Conservation (phyloP, 148 eudicot genomes). For the Camellia lanceoleosa region DNA sequence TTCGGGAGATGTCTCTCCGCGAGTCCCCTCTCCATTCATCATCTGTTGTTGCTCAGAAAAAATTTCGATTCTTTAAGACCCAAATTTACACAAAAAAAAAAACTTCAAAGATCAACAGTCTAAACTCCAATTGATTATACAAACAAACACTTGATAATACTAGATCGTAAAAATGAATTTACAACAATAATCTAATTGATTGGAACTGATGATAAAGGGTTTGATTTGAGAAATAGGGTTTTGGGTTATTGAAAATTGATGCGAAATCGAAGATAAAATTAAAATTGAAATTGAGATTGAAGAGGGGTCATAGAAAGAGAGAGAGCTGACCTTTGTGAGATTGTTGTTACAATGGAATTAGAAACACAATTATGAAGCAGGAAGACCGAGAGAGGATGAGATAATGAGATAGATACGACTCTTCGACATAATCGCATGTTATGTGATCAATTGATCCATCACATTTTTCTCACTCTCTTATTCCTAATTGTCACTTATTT, state of each 20-base stretch:
- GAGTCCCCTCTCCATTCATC: conserved; percentile 49
- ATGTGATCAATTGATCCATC: no score
- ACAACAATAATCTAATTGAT: background rate
- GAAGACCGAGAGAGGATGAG: no score
- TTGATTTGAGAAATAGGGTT: conserved; percentile 13
- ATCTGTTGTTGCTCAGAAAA: conserved; percentile 27
- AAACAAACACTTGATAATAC: background rate
- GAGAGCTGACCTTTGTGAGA: conserved; percentile 3
- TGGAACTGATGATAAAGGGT: background rate
- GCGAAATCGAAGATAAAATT: background rate
- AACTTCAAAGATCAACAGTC: background rate
- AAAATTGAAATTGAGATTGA: background rate
- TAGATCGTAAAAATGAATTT: background rate
- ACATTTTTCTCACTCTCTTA: no score
- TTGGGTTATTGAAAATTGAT: background rate
- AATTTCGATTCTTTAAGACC: background rate
- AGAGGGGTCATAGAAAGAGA: no score
- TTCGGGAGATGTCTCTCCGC: conserved; percentile 23
- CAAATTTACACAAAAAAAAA: background rate
- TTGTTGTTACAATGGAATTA: no score
- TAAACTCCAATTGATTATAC: background rate
- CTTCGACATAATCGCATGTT: no score
- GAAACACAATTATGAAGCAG: no score
- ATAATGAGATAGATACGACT: no score
- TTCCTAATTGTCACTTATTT: no score